phyloP scores from a whole-genome alignment of 306 rosid species.

The Mucuna pruriens region DNA sequence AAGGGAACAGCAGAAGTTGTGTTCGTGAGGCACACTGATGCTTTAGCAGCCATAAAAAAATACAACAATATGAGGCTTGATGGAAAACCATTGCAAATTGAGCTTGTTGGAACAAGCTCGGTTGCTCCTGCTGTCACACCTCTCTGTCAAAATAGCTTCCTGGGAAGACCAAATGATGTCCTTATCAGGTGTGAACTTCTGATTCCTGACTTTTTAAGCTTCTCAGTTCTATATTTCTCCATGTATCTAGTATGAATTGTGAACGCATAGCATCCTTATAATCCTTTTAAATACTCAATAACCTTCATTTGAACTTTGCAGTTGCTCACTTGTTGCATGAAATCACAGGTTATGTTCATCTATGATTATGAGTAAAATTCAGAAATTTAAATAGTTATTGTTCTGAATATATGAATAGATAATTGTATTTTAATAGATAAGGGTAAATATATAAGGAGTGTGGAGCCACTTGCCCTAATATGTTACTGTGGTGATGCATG shows the following conservation, averaged over 20 bases:
- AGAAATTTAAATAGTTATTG: not conserved
- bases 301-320: slow-evolving; percentile 1
- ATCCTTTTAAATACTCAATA: not conserved
- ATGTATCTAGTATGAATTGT: not conserved
- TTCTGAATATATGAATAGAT: not conserved
- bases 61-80: slow-evolving; percentile 66
- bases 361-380: not conserved
- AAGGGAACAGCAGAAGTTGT: slow-evolving; percentile 80
- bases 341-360: not conserved
- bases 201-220: not conserved
- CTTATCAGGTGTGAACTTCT: slow-evolving; percentile 46
- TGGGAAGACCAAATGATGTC: slow-evolving; percentile 42
- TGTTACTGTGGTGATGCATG: not conserved
- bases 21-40: slow-evolving; percentile 52
- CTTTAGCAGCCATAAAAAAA: slow-evolving; percentile 59
- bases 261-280: not conserved
- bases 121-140: slow-evolving; percentile 30
- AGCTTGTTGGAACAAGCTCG: slow-evolving; percentile 56
- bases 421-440: not conserved
- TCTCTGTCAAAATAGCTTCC: slow-evolving; percentile 18
- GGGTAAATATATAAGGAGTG: not conserved
- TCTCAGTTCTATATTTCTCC: not conserved
- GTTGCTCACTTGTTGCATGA: not conserved
- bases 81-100: slow-evolving; percentile 63
- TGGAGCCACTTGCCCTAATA: slow-evolving; percentile 2